Base-by-base conservation (phyloP, 169 alveolate genomes). In the Plasmodium ovale region DNA sequence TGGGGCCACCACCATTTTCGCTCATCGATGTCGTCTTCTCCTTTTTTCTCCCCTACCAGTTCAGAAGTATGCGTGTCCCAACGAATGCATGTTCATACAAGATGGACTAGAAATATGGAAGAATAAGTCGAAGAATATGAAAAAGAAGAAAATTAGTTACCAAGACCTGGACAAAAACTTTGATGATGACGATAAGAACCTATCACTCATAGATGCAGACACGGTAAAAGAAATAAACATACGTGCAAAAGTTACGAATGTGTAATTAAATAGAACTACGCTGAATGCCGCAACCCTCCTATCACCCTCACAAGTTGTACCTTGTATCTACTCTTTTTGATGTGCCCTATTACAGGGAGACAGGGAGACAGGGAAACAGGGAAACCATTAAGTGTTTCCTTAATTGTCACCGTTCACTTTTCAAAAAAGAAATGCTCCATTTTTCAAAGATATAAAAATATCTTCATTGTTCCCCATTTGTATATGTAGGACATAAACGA, bases 81-180 rank as follows among this genome's bases (percentile, higher is more conserved):
- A 44, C 35, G 91, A 85, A 23, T 85, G 91, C 42, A 68, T 85
- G 85, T 31, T 85, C 67, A 85, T 85, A 85, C 91, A 85, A 62
- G 91, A 85, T 69, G 91, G 91, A 7, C 56, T 85, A 29, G 91
- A 85, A 56, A 29, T 85, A n/a, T 85, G 91, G 91, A 85, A 85
- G 21, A 70, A 68, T 51, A 85, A 58, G 54, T 33, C 91, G 14
- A 69, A 85, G 35, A 31, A 39, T 51, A 2, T 33, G 44, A 68
- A 19, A 7, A 85, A 68, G 16, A 69, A 85, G 42, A 56, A 68
- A 54, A 85, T 85, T 25, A 37, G 49, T 49, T 39, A 54, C 9
- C 64, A 85, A 16, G 51, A 85, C 39, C 67, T 85, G 1, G 71
- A 85, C 68, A 85, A 85, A 60, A 33, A 54, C 12, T 85, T 85